Base-by-base conservation (phyloP, 2,329 filamentous ascomycete species). In the Neonectria hederae region DNA sequence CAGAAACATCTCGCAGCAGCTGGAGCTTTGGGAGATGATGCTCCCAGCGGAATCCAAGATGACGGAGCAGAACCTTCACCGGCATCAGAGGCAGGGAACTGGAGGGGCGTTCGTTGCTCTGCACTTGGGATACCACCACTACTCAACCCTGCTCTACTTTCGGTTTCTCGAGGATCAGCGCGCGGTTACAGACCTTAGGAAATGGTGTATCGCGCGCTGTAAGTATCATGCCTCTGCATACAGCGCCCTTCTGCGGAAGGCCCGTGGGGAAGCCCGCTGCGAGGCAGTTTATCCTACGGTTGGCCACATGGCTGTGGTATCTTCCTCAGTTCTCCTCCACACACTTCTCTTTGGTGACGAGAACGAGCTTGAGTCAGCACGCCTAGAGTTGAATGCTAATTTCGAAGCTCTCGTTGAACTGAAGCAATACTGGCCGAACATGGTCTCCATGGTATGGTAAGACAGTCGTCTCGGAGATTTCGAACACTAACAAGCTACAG, bases 71-170 rank as follows among this genome's bases (percentile, higher is more conserved):
- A 78, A 74, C 35, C 62, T 78, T 8, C 45, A 69, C 5, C 43
- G 40, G 1, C 74, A 80, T 17, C 28, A 42, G 21, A 13, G 48
- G 19, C 58, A 52, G 13, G 74, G 76, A 8, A 66, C 73, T 0
- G 79, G 78, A 8, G 70, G 77, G 0, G 64, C 72, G 0, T 79
- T 80, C 26, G 67, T 81, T 3, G 75, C 76, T 14, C 65, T 81
- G n/a, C 78, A 80, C 55, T 59, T 80, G 0, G 77, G 74, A 1
- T 79, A 74, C 57, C 74, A 80, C 49, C 76, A 81, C 61, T 81
- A 80, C 60, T 67, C 75, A 1, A 78, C 75, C 0, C 62, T 80
- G n/a, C 72, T 81, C 11, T 80, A 76, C 54, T 81, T 78, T 59
- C 76, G 73, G 14, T 80, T 75, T 54, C 73, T 81, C 3, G 78